Percentiles rank a stretch among this genome's conserved stretches.
Conservation (phyloP, 441 rosid species). For the Raphanus hybrid region DNA sequence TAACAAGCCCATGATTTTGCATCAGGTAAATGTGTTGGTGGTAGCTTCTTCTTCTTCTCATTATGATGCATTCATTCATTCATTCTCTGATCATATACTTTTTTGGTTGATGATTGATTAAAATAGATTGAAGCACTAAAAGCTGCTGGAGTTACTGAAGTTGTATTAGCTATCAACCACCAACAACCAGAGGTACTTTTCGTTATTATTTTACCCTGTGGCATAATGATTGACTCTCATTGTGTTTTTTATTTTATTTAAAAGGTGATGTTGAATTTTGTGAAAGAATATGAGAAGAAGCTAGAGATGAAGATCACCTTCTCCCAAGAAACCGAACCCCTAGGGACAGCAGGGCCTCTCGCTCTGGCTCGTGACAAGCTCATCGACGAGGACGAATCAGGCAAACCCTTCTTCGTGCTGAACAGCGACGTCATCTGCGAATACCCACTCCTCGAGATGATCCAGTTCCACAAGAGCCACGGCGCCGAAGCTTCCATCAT, state of each 20-base stretch:
- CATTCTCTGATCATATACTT: neutral
- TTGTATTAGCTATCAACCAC: constrained; percentile 68
- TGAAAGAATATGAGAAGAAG: constrained; percentile 64
- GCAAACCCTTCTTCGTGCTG: constrained; percentile 63
- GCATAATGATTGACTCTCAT: neutral
- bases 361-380: constrained; percentile 65
- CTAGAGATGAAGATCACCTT: constrained; percentile 64
- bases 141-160: constrained; percentile 62
- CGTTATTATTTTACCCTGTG: neutral
- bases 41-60: neutral
- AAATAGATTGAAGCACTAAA: constrained; percentile 65
- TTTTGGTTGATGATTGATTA: neutral
- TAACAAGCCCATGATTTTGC: constrained; percentile 70
- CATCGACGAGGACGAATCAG: constrained; percentile 46
- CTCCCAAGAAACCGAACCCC: constrained; percentile 71
- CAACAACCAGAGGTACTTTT: constrained; percentile 48
- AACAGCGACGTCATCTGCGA: constrained; percentile 75
- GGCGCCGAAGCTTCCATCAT: constrained; percentile 67
- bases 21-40: neutral
- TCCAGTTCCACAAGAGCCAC: constrained; percentile 57
- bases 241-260: neutral
- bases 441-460: constrained; percentile 62
- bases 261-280: constrained; percentile 64
- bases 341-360: constrained; percentile 74
- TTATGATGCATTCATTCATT: neutral